These are phyloP conservation scores for Chlorella sorokiniana DNA, from an alignment of 139 green algal species.

Conservation along the genomic window DNA sequence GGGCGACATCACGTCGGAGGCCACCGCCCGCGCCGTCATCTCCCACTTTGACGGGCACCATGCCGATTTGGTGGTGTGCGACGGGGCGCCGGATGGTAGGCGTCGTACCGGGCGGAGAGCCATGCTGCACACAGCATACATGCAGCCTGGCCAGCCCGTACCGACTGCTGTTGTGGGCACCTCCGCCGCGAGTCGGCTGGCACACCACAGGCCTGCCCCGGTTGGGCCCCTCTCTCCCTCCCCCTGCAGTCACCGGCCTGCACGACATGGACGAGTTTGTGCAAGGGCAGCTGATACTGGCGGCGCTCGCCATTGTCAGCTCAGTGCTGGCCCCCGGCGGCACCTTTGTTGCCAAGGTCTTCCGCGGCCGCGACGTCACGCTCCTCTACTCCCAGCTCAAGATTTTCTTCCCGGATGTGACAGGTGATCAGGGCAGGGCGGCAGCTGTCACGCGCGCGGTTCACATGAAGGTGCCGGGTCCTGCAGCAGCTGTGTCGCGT, in stretches of 20 bases:
- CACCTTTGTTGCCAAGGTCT: constrained; percentile 94
- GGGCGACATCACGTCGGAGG: constrained; percentile 90
- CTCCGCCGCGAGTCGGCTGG: too few species aligned
- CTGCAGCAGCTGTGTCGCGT: too few species aligned
- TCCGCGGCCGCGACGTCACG: constrained; percentile 87
- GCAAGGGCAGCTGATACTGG: constrained; percentile 93
- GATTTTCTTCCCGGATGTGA: constrained; percentile 90
- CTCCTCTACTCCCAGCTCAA: constrained; percentile 94
- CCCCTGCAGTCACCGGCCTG: constrained; percentile 90
- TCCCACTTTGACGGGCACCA: constrained; percentile 80
- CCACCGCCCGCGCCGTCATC: constrained; percentile 76
- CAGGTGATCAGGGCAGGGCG: constrained; percentile 9
- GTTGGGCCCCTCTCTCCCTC: too few species aligned
- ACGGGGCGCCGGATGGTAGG: constrained; percentile 92
- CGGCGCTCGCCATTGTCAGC: constrained; percentile 85
- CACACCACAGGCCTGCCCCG: too few species aligned
- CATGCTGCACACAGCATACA: background rate
- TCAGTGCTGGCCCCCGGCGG: constrained; percentile 84
- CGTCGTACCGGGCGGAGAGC: background rate
- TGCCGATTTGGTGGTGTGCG: constrained; percentile 96
- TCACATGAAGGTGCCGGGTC: too few species aligned
- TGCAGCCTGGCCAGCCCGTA: background rate
- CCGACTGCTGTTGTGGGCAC: too few species aligned
- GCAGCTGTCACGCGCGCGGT: too few species aligned
- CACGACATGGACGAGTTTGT: constrained; percentile 99